Evolutionary conservation across 371 early-diverging fungal species (phyloP), one percentile per base, ranked within the genome.

Genomic region (Rhizomucor pusillus): DNA sequence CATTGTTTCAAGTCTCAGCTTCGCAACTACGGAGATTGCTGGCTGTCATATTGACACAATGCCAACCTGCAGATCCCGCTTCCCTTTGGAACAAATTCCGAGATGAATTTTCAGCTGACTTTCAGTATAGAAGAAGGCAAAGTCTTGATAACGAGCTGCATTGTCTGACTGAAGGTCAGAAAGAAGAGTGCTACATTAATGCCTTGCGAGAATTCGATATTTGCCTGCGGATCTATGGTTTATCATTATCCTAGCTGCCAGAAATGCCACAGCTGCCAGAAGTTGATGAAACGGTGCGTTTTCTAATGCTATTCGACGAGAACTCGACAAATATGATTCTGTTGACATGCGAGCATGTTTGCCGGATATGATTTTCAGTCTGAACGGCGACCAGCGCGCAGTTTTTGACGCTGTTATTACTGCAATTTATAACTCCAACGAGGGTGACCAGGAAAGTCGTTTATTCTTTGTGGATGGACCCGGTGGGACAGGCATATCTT

Each of bases 391-490:
- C 7, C 53, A 48, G 24, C 13, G 11, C 6, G 44, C 24, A 14
- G 50, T 43, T 11, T 60, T 54, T 18, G n/a, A 60, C 20, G 49
- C 60, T 16, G 24, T 54, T 9, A 19, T 43, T 11, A 35, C 16
- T 22, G 50, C 57, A 7, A 23, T 23, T 2, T 16, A 35, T 11
- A 1, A 41, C 12, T 3, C 36, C 18, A 7, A 35, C 18, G 7
- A 6, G 6, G 13, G 34, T 12, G 19, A 24, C 34, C 24, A 33
- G 6, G 48, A 48, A 18, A n/a, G 25, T n/a, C 34, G 47, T 9
- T 6, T 47, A 10, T 66, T 62, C 35, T 62, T 66, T 47, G 23
- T 61, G 18, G 52, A 58, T 43, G 52, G 56, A 14, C 59, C 52
- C 25, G 53, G 52, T 29, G 58, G 62, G 4, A 40, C 33, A 3